Conservation (phyloP, 257 asterid genomes). For the Coffea canephora region DNA sequence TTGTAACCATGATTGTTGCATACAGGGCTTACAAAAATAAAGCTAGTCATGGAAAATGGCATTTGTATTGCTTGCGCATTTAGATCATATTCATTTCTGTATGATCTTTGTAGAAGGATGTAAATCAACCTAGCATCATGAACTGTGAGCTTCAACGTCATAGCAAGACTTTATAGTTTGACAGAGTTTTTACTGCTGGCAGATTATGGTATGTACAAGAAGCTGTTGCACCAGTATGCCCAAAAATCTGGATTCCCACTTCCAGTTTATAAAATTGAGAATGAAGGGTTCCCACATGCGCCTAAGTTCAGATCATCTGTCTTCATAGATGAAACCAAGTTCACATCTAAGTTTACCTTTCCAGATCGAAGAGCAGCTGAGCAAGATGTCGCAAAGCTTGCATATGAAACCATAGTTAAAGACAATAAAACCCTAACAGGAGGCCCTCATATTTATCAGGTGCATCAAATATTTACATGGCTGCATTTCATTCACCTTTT, state of each 20-base stretch:
- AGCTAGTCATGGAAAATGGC: not conserved
- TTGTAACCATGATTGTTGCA: not conserved
- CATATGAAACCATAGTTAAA: slow-evolving; percentile 19
- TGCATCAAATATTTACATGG: not conserved
- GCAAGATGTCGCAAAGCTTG: slow-evolving; percentile 32
- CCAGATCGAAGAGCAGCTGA: slow-evolving; percentile 23
- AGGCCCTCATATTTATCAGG: slow-evolving; percentile 21
- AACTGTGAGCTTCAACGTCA: not conserved
- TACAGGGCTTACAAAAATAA: not conserved
- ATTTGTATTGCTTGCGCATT: not conserved
- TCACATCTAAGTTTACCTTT: slow-evolving; percentile 17
- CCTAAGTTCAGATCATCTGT: slow-evolving; percentile 27
- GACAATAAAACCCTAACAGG: slow-evolving; percentile 3
- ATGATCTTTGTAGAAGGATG: not conserved
- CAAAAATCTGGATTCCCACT: slow-evolving; percentile 21
- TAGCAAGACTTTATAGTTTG: not conserved
- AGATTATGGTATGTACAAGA: slow-evolving; percentile 25
- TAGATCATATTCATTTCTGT: not conserved
- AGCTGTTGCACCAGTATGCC: slow-evolving; percentile 24
- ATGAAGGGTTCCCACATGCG: slow-evolving; percentile 29
- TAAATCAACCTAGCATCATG: not conserved
- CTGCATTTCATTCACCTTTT: not conserved
- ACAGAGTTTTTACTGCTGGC: not conserved
- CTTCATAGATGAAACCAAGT: slow-evolving; percentile 14
- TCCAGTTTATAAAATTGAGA: slow-evolving; percentile 23